Conservation (phyloP, 208 protist genomes). For the Trypanosoma mega region DNA sequence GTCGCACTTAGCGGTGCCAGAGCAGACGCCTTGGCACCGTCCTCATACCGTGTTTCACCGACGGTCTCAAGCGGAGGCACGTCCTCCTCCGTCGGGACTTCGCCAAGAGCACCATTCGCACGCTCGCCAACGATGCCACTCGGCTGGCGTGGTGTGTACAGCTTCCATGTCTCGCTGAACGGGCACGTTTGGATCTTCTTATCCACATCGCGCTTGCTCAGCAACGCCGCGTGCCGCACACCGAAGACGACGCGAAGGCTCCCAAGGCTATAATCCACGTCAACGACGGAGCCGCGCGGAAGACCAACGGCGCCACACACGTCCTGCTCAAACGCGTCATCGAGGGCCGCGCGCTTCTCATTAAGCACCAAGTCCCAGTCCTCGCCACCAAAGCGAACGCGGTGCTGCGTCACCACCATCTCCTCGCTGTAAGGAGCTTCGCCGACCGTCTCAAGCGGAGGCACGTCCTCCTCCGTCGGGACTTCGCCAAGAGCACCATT, state of each 20-base stretch:
- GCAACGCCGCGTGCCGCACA: constrained; percentile 3
- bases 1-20: too few species aligned
- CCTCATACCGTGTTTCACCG: too few species aligned
- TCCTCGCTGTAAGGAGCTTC: neutral
- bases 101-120: neutral
- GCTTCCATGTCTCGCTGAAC: constrained; percentile 18
- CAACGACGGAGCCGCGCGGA: neutral
- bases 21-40: too few species aligned
- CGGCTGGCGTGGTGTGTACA: constrained; percentile 2
- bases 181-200: constrained; percentile 5
- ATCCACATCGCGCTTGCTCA: neutral
- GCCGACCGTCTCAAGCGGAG: neutral
- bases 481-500: neutral
- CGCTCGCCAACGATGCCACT: neutral
- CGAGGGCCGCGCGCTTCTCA: constrained; percentile 22
- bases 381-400: constrained; percentile 39
- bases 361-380: constrained; percentile 37
- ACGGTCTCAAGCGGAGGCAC: neutral
- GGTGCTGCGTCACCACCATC: constrained; percentile 35
- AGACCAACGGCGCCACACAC: constrained; percentile 13
- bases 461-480: neutral
- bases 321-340: constrained; percentile 32
- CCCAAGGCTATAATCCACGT: neutral
- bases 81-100: neutral
- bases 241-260: constrained; percentile 12